A percentile compares a stretch with the other conserved stretches of the same genome.
Conservation (phyloP, 2,329 filamentous ascomycete species). For the Dactylella cylindrospora region DNA sequence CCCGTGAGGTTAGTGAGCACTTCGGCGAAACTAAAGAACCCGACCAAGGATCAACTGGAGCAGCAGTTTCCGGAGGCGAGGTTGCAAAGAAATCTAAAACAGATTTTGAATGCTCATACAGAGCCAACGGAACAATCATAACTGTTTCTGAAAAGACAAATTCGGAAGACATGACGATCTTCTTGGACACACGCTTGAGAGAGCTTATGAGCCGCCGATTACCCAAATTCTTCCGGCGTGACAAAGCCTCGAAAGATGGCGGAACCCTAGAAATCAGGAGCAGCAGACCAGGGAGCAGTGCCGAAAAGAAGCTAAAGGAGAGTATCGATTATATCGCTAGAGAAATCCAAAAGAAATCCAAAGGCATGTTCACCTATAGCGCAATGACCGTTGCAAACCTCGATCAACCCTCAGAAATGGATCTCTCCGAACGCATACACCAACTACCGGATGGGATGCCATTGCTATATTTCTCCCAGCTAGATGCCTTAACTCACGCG, state of each 20-base stretch:
- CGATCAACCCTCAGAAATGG: slow-evolving; percentile 21
- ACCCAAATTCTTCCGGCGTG: not conserved
- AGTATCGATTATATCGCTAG: slow-evolving; percentile 21
- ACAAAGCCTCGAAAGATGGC: no score
- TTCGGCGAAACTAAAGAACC: no score
- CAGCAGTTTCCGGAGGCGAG: no score
- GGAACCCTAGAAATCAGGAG: not conserved
- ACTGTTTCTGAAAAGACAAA: not conserved
- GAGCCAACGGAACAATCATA: not conserved
- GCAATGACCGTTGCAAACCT: slow-evolving; percentile 32
- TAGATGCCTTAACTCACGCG: slow-evolving; percentile 20
- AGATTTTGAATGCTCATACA: not conserved
- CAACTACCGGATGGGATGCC: slow-evolving; percentile 27
- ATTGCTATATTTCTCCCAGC: slow-evolving; percentile 16
- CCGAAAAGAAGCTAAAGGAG: slow-evolving; percentile 6
- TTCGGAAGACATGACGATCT: no score
- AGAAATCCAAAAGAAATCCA: slow-evolving; percentile 24
- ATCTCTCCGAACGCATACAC: slow-evolving; percentile 16
- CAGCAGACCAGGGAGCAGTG: no score
- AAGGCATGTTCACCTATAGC: slow-evolving; percentile 37
- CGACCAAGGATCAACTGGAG: no score
- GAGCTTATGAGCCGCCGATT: not conserved
- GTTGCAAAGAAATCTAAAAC: no score
- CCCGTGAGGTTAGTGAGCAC: no score
- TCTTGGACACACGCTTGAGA: not conserved